phyloP scores from a whole-genome alignment of 164 flowering plant species.

The Chloranthus sessilifolius region DNA sequence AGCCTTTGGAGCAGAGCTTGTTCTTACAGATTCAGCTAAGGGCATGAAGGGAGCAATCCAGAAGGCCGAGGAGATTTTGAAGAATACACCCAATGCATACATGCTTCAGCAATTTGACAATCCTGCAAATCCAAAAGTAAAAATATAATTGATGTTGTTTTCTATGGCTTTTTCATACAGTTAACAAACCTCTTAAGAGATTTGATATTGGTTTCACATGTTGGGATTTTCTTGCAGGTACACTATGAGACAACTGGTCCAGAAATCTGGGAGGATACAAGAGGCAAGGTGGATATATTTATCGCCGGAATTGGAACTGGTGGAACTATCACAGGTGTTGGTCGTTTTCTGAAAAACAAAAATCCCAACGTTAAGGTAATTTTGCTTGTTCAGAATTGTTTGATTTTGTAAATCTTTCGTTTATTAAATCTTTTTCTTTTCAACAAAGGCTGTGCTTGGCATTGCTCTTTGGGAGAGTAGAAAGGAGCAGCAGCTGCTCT shows the following conservation, averaged over 20 bases:
- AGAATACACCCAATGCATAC: conserved; percentile 66
- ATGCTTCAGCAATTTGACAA: conserved; percentile 92
- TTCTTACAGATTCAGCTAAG: conserved; percentile 74
- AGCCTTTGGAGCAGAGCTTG: conserved; percentile 91
- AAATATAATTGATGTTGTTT: neutral
- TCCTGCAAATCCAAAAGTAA: conserved; percentile 89
- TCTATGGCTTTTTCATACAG: too few relatives aligned
- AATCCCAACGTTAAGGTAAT: conserved; percentile 75
- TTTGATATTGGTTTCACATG: too few relatives aligned
- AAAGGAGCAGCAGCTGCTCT: too few relatives aligned
- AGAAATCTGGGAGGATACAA: conserved; percentile 97
- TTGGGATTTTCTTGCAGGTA: conserved; percentile 51
- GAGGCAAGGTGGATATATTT: conserved; percentile 90
- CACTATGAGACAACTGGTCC: conserved; percentile 99
- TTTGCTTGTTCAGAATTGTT: neutral
- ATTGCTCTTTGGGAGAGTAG: too few relatives aligned
- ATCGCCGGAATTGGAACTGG: conserved; percentile 96
- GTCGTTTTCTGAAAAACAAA: conserved; percentile 66
- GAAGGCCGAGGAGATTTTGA: conserved; percentile 78
- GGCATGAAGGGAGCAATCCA: conserved; percentile 84
- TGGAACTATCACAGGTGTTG: conserved; percentile 89
- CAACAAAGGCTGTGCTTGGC: too few relatives aligned
- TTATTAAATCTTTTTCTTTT: too few relatives aligned
- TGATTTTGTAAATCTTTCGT: neutral
- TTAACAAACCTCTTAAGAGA: too few relatives aligned